Evolutionary conservation across 179 eudicot species (phyloP).

Genomic region (Silene coronaria): DNA sequence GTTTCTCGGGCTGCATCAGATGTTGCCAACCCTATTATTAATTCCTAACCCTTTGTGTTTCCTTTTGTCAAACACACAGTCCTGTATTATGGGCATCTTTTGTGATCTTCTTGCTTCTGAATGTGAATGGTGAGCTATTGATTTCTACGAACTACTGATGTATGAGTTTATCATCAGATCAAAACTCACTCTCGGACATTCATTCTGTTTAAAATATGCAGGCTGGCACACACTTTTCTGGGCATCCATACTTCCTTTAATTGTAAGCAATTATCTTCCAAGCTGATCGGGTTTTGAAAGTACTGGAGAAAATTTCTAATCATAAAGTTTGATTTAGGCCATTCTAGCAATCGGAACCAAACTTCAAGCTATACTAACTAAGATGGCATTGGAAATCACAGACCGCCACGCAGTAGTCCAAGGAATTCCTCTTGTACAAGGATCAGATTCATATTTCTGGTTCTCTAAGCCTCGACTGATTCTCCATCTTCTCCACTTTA

Average conservation of each 20-base stretch:
- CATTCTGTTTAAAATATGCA: conserved; percentile 24
- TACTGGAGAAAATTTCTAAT: not conserved
- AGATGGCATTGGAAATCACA: conserved; percentile 75
- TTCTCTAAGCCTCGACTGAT: conserved; percentile 61
- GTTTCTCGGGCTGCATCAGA: not conserved
- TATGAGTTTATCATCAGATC: not conserved
- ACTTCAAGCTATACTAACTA: conserved; percentile 71
- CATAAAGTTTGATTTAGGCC: conserved; percentile 32
- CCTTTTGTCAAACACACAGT: conserved; percentile 33
- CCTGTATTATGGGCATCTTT: conserved; percentile 90
- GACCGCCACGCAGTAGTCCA: conserved; percentile 79
- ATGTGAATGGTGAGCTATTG: conserved; percentile 59
- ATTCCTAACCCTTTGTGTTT: not conserved
- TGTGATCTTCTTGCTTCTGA: conserved; percentile 81
- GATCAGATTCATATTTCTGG: conserved; percentile 77
- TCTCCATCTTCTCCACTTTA: conserved; percentile 76
- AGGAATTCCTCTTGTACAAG: conserved; percentile 92
- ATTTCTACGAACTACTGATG: not conserved
- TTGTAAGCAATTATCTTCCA: conserved; percentile 44
- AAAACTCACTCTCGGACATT: not conserved
- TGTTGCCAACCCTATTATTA: not conserved
- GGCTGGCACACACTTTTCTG: conserved; percentile 83
- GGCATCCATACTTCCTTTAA: conserved; percentile 71
- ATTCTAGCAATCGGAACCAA: conserved; percentile 84
- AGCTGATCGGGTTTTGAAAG: not conserved